Base-by-base conservation (phyloP, 345 rosid genomes). In the Balakata baccata region DNA sequence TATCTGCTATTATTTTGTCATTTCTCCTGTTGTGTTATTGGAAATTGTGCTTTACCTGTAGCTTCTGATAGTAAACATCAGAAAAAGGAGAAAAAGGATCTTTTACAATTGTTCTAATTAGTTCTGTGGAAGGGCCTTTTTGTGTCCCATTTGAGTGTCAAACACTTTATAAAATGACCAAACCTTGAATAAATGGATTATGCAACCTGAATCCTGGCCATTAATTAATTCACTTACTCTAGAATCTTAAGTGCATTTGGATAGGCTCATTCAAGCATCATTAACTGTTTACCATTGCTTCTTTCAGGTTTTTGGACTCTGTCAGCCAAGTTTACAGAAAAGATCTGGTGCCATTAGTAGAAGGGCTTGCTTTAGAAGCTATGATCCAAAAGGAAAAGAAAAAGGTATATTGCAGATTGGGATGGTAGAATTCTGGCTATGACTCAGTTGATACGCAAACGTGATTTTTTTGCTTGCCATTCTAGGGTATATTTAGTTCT, bases 401-500 rank as follows among this genome's bases (percentile, higher is more conserved):
- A 81, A 92, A 88, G 91, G 96, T 87, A 77, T 50, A 13, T 57
- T 38, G 25, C 16, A 8, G 12, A 29, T 47, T 45, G 59, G 68
- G 49, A 18, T n/a, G 46, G 8, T 16, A 45, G 46, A 69, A 69
- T 64, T 78, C 11, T 54, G 39, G 37, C 22, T 5, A 3, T 25
- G 57, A 34, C n/a, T 52, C 46, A 34, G 58, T 51, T 7, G 7
- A 51, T 29, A 43, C 20, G 59, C 17, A 61, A 57, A 9, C 63
- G 37, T 69, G 29, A 63, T 72, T 73, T 54, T 54, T 34, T 45
- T 49, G n/a, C 70, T 66, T 74, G 71, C 46, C 52, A 41, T 74
- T 25, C 17, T 68, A 90, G 98, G 89, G 98, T 46, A 78, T 94
- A 74, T 94, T 94, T 80, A 86, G 95, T 76, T 94, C 96, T n/a